phyloP scores from a whole-genome alignment of 768 basidiomycete species.

The Lyophyllum atratum region DNA sequence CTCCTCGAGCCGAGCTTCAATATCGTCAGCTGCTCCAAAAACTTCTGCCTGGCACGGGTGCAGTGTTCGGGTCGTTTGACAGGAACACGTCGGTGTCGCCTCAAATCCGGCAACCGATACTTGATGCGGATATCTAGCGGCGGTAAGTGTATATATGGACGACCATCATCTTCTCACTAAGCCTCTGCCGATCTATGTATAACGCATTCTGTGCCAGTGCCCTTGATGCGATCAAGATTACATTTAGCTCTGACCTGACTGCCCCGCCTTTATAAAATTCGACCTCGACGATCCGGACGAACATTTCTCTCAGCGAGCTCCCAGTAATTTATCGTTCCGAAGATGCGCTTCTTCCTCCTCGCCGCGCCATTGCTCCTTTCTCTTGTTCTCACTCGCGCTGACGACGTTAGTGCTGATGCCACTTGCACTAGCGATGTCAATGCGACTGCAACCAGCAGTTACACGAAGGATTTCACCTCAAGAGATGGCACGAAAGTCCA shows the following conservation, averaged over 20 bases:
- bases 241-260: neutral
- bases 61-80: neutral
- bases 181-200: neutral
- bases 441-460: neutral
- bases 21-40: neutral
- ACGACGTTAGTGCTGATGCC: conserved; percentile 9
- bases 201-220: neutral
- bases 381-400: neutral
- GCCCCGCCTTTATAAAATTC: neutral
- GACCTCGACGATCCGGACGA: neutral
- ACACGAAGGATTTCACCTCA: conserved; percentile 1
- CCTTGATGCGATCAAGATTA: conserved; percentile 4
- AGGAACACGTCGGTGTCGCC: neutral
- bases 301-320: neutral
- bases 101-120: neutral
- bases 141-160: neutral
- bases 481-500: conserved; percentile 9
- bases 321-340: neutral
- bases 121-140: conserved; percentile 1
- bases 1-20: neutral
- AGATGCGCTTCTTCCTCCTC: neutral
- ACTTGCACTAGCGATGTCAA: neutral
- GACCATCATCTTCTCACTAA: neutral
- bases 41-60: neutral
- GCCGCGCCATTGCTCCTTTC: neutral